Percentiles rank a stretch among this genome's conserved stretches.
These are phyloP conservation scores for Xerocomellus dryophilus DNA, from an alignment of 768 basidiomycete genomes.

Conservation along the genomic window DNA sequence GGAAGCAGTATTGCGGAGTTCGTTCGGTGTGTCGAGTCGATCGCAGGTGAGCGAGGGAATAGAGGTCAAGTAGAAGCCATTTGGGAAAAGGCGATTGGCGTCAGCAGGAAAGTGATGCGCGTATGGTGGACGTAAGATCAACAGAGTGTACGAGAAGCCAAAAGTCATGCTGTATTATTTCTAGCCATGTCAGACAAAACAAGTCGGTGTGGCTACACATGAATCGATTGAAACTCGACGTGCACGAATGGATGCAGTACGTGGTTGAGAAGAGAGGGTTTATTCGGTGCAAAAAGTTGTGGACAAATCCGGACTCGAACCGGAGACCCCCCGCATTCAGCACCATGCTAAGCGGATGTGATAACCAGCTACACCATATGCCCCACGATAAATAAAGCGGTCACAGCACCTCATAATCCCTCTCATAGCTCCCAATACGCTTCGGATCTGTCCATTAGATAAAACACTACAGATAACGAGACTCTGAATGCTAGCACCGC, in stretches of 20 bases:
- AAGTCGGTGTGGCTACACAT: neutral
- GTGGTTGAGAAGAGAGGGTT: too few species aligned
- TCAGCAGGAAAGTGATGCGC: conserved; percentile 69
- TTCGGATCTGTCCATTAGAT: neutral
- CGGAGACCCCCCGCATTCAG: conserved; percentile 38
- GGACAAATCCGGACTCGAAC: conserved; percentile 42
- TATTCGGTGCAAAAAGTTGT: conserved; percentile 12
- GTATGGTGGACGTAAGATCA: conserved; percentile 46
- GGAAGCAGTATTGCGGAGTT: conserved; percentile 86
- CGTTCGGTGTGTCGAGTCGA: conserved; percentile 43
- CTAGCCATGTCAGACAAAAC: neutral
- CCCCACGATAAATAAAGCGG: conserved; percentile 3
- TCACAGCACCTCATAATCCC: neutral
- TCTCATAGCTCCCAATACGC: too few species aligned
- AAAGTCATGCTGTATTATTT: neutral
- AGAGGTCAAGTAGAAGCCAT: conserved; percentile 53
- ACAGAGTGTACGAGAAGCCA: neutral
- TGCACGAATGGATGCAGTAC: too few species aligned
- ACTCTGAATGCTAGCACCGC: neutral
- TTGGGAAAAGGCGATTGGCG: conserved; percentile 64
- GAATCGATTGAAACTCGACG: neutral
- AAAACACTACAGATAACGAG: neutral
- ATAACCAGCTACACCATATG: conserved; percentile 42
- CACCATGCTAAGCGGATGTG: conserved; percentile 39
- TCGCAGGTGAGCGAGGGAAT: neutral